phyloP scores from a whole-genome alignment of 2,329 filamentous ascomycete genomes.

The Metarhizium sp. region DNA sequence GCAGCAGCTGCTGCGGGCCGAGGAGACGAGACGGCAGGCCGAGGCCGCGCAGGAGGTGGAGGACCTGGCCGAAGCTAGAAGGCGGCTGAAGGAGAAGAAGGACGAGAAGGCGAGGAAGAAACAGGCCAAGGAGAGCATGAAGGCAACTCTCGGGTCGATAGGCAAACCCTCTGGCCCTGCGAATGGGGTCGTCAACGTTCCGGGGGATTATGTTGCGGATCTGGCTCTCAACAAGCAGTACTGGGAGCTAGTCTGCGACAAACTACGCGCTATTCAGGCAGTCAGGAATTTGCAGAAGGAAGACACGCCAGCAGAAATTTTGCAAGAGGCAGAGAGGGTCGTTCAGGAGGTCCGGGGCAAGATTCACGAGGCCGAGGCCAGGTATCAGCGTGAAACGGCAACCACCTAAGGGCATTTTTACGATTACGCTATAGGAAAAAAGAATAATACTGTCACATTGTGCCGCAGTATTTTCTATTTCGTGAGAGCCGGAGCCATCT shows the following conservation, averaged over 20 bases:
- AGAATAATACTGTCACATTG: not conserved
- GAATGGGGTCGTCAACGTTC: constrained; percentile 25
- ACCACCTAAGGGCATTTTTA: constrained; percentile 6
- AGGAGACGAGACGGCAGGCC: constrained; percentile 24
- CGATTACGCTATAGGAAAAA: not conserved
- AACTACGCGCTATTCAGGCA: constrained; percentile 28
- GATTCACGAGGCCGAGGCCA: constrained; percentile 28
- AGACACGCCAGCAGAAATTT: constrained; percentile 15
- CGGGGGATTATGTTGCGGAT: constrained; percentile 24
- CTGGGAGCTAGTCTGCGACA: constrained; percentile 32
- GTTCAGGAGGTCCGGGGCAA: constrained; percentile 21
- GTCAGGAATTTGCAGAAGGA: constrained; percentile 21
- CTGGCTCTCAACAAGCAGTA: constrained; percentile 23
- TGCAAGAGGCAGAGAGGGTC: constrained; percentile 18
- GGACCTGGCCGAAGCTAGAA: constrained; percentile 26
- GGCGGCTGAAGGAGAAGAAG: constrained; percentile 29
- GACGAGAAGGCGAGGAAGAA: constrained; percentile 29
- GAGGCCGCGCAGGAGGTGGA: constrained; percentile 29
- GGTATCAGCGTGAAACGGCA: constrained; percentile 21
- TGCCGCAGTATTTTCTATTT: not conserved
- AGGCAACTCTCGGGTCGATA: constrained; percentile 12
- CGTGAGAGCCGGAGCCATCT: not conserved
- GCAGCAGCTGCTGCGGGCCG: constrained; percentile 26
- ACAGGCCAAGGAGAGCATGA: constrained; percentile 26
- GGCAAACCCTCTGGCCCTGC: constrained; percentile 16